Percentiles rank a stretch among this genome's conserved stretches.
phyloP scores from a whole-genome alignment of 768 basidiomycete species.

The Russula griseocarnosa region DNA sequence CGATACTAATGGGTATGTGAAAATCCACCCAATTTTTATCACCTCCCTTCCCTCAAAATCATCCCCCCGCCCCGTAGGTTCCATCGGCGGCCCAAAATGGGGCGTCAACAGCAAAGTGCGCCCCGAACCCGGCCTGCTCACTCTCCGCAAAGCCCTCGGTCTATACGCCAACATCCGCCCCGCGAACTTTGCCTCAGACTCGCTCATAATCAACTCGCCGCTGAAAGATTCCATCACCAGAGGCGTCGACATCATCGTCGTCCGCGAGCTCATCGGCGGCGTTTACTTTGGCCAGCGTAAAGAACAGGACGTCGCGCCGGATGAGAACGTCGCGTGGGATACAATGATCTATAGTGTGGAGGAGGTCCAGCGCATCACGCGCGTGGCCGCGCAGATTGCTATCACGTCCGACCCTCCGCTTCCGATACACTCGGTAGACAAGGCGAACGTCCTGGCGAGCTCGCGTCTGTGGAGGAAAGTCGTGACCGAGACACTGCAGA shows the following conservation, averaged over 20 bases:
- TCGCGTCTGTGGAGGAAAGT: conserved; percentile 93
- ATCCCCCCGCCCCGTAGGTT: conserved; percentile 48
- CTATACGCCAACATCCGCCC: conserved; percentile 98
- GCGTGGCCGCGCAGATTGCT: conserved; percentile 93
- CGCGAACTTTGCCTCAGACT: conserved; percentile 89
- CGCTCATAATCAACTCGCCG: conserved; percentile 83
- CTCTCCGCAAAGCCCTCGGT: conserved; percentile 86
- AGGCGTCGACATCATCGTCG: conserved; percentile 87
- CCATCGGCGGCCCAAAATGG: conserved; percentile 99
- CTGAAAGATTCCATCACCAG: conserved; percentile 76
- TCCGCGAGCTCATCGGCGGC: conserved; percentile 95
- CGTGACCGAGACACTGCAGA: conserved; percentile 75
- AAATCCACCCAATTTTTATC: background rate
- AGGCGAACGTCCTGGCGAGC: conserved; percentile 96
- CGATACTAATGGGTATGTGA: conserved; percentile 83
- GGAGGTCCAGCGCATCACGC: conserved; percentile 92
- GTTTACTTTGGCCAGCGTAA: conserved; percentile 93
- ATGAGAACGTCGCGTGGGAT: conserved; percentile 78
- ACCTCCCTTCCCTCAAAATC: background rate
- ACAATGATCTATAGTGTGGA: conserved; percentile 87
- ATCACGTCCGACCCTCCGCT: conserved; percentile 78
- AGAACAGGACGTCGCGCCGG: conserved; percentile 68
- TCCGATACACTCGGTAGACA: conserved; percentile 90
- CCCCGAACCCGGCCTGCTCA: conserved; percentile 87
- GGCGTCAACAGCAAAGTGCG: conserved; percentile 83